Conservation (phyloP, 2,329 filamentous ascomycete species). For the Sphaerulina vaccinii region DNA sequence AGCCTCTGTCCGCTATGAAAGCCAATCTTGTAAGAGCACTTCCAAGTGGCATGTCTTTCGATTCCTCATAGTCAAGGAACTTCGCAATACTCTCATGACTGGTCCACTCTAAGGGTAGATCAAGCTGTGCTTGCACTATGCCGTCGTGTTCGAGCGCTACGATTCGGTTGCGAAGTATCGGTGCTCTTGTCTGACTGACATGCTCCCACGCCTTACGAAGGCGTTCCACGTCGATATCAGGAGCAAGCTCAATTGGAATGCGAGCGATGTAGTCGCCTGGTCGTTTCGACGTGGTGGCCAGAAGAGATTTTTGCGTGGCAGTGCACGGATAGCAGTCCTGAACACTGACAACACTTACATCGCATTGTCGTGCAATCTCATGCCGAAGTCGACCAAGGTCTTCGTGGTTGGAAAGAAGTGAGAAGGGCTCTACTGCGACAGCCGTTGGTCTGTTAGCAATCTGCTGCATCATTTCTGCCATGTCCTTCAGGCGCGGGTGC, state of each 20-base stretch:
- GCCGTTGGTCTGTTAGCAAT: neutral
- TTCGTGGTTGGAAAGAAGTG: neutral
- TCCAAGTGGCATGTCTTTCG: conserved; percentile 1
- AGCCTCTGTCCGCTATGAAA: neutral
- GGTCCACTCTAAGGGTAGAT: conserved; percentile 6
- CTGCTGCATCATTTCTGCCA: conserved; percentile 7
- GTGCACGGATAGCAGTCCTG: conserved; percentile 53
- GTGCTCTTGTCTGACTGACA: neutral
- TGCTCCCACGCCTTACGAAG: conserved; percentile 37
- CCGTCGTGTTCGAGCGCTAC: conserved; percentile 8
- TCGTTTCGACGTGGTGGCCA: conserved; percentile 54
- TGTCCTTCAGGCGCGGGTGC: conserved; percentile 6
- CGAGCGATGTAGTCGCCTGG: conserved; percentile 55
- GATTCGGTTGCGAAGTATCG: conserved; percentile 5
- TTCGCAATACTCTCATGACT: neutral
- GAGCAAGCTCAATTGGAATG: conserved; percentile 1
- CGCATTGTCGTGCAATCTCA: conserved; percentile 11
- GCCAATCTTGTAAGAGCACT: conserved; percentile 9
- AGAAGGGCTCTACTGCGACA: neutral
- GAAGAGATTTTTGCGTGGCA: conserved; percentile 37
- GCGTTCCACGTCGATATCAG: conserved; percentile 34
- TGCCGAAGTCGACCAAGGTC: neutral
- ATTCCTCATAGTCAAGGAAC: neutral
- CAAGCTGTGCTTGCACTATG: conserved; percentile 29
- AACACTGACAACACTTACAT: conserved; percentile 24